These are phyloP conservation scores for Elaeagnus macrophylla DNA, from an alignment of 306 rosid genomes.

Conservation along the genomic window DNA sequence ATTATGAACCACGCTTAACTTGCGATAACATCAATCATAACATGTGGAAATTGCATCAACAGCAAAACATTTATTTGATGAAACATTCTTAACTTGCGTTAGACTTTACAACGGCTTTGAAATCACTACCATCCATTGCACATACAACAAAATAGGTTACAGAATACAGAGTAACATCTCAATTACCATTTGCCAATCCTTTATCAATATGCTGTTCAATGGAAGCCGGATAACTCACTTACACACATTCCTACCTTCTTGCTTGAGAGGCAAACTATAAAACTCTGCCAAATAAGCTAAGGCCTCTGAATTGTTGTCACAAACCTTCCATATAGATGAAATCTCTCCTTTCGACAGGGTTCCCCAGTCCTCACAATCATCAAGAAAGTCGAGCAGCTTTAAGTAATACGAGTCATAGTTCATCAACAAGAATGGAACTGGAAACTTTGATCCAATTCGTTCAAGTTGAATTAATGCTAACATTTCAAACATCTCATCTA, in stretches of 20 bases:
- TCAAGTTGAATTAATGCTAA: slow-evolving; percentile 67
- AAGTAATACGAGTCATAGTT: slow-evolving; percentile 76
- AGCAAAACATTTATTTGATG: neutral
- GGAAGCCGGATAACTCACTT: slow-evolving; percentile 19
- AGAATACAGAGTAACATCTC: slow-evolving; percentile 1
- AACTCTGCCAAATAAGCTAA: slow-evolving; percentile 58
- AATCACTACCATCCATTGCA: neutral
- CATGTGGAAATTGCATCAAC: neutral
- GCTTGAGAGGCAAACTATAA: slow-evolving; percentile 34
- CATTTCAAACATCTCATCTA: slow-evolving; percentile 81
- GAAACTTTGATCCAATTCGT: slow-evolving; percentile 70
- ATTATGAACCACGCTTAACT: no score
- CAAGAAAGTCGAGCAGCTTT: slow-evolving; percentile 60
- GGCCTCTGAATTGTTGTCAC: slow-evolving; percentile 66
- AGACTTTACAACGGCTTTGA: neutral
- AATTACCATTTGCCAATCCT: neutral
- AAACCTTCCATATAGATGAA: slow-evolving; percentile 71
- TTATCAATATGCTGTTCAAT: slow-evolving; percentile 14
- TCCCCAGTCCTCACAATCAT: slow-evolving; percentile 65
- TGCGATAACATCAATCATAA: neutral
- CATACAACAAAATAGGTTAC: neutral
- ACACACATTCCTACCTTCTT: slow-evolving; percentile 12
- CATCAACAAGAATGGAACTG: slow-evolving; percentile 74
- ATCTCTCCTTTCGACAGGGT: slow-evolving; percentile 73
- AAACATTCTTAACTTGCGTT: neutral